phyloP scores from a whole-genome alignment of 176 grass and related monocot species.

The Triticum monococcum region DNA sequence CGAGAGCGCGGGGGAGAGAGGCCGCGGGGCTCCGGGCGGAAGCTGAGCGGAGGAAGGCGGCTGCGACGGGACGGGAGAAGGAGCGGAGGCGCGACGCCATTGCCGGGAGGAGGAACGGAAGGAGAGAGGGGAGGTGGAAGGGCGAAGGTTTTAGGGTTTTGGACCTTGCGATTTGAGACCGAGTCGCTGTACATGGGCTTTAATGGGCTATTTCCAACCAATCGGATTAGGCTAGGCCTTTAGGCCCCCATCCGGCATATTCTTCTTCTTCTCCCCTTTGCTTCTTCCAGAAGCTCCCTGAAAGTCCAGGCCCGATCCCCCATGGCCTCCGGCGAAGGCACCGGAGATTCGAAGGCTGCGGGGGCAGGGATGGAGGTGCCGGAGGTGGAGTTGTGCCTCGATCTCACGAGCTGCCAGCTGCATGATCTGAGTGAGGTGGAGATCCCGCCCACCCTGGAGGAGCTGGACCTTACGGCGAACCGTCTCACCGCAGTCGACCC shows the following conservation, averaged over 20 bases:
- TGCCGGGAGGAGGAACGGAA: slow-evolving; percentile 23
- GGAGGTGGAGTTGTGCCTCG: slow-evolving; percentile 43
- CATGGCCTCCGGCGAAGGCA: slow-evolving; percentile 29
- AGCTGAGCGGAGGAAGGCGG: slow-evolving; percentile 43
- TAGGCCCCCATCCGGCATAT: neutral
- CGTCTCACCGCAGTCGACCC: slow-evolving; percentile 66
- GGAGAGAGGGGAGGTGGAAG: neutral
- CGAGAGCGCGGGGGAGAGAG: slow-evolving; percentile 37
- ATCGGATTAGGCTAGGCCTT: neutral
- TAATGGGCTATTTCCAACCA: neutral
- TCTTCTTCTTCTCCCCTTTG: neutral
- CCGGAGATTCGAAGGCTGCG: neutral
- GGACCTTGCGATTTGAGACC: slow-evolving; percentile 1
- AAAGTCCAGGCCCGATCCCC: slow-evolving; percentile 19
- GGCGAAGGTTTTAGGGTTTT: slow-evolving; percentile 48
- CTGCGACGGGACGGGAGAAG: slow-evolving; percentile 56
- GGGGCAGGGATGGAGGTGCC: slow-evolving; percentile 32
- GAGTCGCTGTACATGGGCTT: neutral
- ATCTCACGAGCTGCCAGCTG: slow-evolving; percentile 88
- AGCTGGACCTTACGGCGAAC: slow-evolving; percentile 92
- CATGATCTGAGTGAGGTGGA: slow-evolving; percentile 86
- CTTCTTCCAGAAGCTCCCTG: slow-evolving; percentile 24
- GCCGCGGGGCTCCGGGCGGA: slow-evolving; percentile 22
- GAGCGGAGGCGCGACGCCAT: slow-evolving; percentile 80
- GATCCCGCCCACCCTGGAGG: slow-evolving; percentile 72